These are phyloP conservation scores for Aureobasidium sp. DNA, from an alignment of 2,329 filamentous ascomycete species.

Conservation along the genomic window DNA sequence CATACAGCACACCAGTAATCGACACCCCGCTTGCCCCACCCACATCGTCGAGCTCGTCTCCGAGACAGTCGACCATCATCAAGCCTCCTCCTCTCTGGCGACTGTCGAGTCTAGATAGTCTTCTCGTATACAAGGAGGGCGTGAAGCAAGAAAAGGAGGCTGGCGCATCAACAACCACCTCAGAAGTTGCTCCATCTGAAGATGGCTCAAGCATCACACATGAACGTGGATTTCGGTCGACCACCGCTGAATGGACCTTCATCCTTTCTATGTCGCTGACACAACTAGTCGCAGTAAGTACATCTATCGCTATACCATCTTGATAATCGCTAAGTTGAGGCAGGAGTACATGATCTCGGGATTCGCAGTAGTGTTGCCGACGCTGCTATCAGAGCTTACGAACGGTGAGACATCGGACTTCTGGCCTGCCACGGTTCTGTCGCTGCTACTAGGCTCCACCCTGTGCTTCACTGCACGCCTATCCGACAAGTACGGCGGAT, in stretches of 20 bases:
- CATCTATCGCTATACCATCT: no score
- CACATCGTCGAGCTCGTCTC: not conserved
- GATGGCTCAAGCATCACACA: not conserved
- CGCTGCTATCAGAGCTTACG: conserved; percentile 26
- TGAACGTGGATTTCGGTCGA: conserved; percentile 29
- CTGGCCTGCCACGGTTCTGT: conserved; percentile 40
- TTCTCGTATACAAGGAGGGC: conserved; percentile 35
- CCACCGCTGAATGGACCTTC: conserved; percentile 36
- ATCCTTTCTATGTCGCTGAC: conserved; percentile 40
- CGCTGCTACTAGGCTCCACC: conserved; percentile 36
- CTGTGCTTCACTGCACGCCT: conserved; percentile 37
- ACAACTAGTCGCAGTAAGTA: conserved; percentile 34
- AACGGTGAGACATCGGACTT: conserved; percentile 24
- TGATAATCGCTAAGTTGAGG: not conserved
- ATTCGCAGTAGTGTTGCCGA: conserved; percentile 38
- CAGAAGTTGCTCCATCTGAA: not conserved
- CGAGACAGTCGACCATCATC: not conserved
- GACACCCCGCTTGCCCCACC: not conserved
- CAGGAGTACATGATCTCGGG: conserved; percentile 41
- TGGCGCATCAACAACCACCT: conserved; percentile 23
- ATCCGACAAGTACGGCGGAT: conserved; percentile 41
- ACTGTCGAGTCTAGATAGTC: conserved; percentile 32
- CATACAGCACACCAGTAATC: not conserved
- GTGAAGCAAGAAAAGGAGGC: conserved; percentile 29
- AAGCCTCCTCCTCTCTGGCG: not conserved